Evolutionary conservation across 805 yeast genomes (phyloP), one percentile per base, ranked within the genome.

Genomic region (Yarrowia hollandica): DNA sequence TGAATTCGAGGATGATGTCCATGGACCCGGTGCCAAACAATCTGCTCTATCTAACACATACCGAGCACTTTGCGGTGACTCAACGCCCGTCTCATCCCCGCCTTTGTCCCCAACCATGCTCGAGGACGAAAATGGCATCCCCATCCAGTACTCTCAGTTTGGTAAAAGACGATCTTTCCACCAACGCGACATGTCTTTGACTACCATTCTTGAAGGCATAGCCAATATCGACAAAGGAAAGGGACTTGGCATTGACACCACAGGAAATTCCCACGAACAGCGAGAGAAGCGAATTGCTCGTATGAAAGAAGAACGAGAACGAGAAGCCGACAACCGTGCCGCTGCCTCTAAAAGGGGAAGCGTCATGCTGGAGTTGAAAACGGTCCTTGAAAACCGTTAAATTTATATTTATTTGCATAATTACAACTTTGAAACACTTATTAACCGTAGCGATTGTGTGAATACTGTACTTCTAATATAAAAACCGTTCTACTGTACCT

Each of bases 311-410:
- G 61, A 57, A 16, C 60, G 67, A 7, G 65, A 60, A 26, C 30
- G 33, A 12, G 69, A 66, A 26, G 55, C 30, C 12, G 54, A 60
- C 52, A 39, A 30, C 15, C 59, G 62, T n/a, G 50, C 37, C 9
- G 62, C 48, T 9, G 41, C 31, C 15, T 50, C 46, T 16, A 60
- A 62, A 30, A 64, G 63, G 11, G 38, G 60, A 19, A 61, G 63
- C 55, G 66, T 67, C 35, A 60, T 67, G 19, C 34, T 59, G 21
- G 69, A 67, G 59, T 64, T 67, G 30, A 67, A 65, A 31, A 60
- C 55, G 21, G 69, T 67, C 5, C 54, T 66, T 8, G 60, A 59
- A 33, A 39, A 38, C 59, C 37, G 50, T 39, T 41, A 12, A 50
- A 15, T 28, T 11, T 30, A 23, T 18, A 55, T 55, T 58, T 42